A percentile compares a stretch with the other conserved stretches of the same genome.
Conservation (phyloP, 257 asterid species). For the Coffea canephora region DNA sequence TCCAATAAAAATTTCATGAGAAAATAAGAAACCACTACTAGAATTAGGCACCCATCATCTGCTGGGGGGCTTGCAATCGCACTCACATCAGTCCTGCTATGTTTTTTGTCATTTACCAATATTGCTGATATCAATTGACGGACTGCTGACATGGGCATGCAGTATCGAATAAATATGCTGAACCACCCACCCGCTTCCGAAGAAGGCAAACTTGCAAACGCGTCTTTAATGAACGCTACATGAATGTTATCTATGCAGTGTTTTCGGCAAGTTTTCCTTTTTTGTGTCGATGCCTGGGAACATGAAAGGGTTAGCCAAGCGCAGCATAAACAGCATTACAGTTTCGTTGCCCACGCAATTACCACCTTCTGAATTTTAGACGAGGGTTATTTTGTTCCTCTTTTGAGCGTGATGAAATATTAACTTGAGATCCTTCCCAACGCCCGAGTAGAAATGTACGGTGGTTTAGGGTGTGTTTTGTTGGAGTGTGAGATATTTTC, state of each 20-base stretch:
- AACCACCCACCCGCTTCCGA: neutral
- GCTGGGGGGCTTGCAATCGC: no score
- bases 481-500: no score
- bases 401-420: neutral
- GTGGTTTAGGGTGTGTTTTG: no score
- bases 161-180: neutral
- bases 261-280: neutral
- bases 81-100: no score
- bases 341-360: neutral
- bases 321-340: no score
- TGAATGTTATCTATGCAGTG: neutral
- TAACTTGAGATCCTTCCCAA: neutral
- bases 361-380: neutral
- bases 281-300: neutral
- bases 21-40: no score
- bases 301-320: no score
- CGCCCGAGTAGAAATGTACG: no score
- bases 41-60: no score
- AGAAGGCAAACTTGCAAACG: neutral
- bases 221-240: neutral
- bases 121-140: neutral
- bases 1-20: no score
- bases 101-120: no score
- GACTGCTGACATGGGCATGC: neutral
- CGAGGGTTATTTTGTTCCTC: neutral